phyloP scores from a whole-genome alignment of 768 basidiomycete genomes.

The Cubamyces sp. region DNA sequence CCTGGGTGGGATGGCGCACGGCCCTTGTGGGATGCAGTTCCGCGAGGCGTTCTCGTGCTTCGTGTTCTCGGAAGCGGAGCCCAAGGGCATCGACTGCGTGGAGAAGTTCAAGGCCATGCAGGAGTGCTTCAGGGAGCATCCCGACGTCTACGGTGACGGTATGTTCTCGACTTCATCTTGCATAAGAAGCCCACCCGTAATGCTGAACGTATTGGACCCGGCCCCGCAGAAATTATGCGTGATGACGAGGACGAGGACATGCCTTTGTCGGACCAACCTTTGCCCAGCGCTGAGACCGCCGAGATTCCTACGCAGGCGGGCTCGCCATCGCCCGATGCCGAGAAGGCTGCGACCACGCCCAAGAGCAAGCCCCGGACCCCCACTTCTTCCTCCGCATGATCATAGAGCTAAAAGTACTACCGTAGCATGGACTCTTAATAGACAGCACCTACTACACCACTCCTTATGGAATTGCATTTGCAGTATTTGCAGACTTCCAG shows the following conservation, averaged over 20 bases:
- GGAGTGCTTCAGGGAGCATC: slow-evolving; percentile 94
- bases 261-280: slow-evolving; percentile 9
- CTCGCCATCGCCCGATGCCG: slow-evolving; percentile 5
- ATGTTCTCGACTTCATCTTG: slow-evolving; percentile 35
- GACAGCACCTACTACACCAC: slow-evolving; percentile 15
- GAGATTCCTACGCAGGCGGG: slow-evolving; percentile 12
- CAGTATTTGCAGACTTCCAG: too few relatives aligned
- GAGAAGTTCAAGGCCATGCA: slow-evolving; percentile 99
- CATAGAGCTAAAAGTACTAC: slow-evolving; percentile 24
- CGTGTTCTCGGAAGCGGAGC: slow-evolving; percentile 90
- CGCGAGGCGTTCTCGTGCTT: slow-evolving; percentile 97
- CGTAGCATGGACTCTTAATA: slow-evolving; percentile 13
- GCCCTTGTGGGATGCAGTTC: slow-evolving; percentile 93
- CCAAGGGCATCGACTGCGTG: slow-evolving; percentile 97
- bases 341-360: neutral
- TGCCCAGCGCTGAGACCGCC: slow-evolving; percentile 11
- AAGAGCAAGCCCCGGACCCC: slow-evolving; percentile 11
- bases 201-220: slow-evolving; percentile 3
- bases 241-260: slow-evolving; percentile 62
- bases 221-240: slow-evolving; percentile 61
- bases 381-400: slow-evolving; percentile 3
- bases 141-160: slow-evolving; percentile 96
- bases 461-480: neutral
- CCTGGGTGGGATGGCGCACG: slow-evolving; percentile 97
- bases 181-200: slow-evolving; percentile 14